Percentiles rank a stretch among this genome's conserved stretches.
Evolutionary conservation across 1,284 basidiomycete species (phyloP).

Genomic region (Xanthoconium separans): DNA sequence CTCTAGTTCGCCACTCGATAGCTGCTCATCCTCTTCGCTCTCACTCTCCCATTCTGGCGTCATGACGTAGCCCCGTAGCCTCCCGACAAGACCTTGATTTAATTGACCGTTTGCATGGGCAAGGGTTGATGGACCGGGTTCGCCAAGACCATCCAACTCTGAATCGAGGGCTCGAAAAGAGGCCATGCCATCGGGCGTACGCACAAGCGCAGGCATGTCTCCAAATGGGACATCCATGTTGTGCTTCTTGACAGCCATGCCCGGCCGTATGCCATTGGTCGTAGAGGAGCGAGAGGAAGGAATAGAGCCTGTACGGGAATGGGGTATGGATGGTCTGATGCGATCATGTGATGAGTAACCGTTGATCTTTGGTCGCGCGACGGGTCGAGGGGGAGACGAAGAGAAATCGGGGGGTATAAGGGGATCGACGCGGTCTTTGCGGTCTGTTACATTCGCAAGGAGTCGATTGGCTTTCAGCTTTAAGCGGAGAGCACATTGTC

Average conservation of each 20-base stretch:
- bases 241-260: conserved; percentile 12
- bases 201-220: conserved; percentile 70
- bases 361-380: conserved; percentile 32
- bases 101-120: conserved; percentile 29
- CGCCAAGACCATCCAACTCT: conserved; percentile 37
- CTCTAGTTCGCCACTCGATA: conserved; percentile 35
- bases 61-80: conserved; percentile 33
- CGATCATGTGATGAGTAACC: conserved; percentile 25
- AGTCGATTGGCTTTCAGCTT: conserved; percentile 79
- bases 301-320: conserved; percentile 5
- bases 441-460: conserved; percentile 86
- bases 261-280: conserved; percentile 19
- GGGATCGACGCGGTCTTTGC: conserved; percentile 73
- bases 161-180: conserved; percentile 57
- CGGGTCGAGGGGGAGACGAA: conserved; percentile 21
- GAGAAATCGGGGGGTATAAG: conserved; percentile 37
- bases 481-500: conserved; percentile 75
- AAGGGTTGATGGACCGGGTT: conserved; percentile 34
- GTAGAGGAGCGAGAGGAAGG: conserved; percentile 12
- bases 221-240: conserved; percentile 48
- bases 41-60: conserved; percentile 43
- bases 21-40: conserved; percentile 37
- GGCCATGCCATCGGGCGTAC: conserved; percentile 78
- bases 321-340: conserved; percentile 12
- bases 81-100: conserved; percentile 18